Percentiles rank a stretch among this genome's conserved stretches.
These are phyloP conservation scores for Dendrothele bispora DNA, from an alignment of 768 basidiomycete species.

Conservation along the genomic window DNA sequence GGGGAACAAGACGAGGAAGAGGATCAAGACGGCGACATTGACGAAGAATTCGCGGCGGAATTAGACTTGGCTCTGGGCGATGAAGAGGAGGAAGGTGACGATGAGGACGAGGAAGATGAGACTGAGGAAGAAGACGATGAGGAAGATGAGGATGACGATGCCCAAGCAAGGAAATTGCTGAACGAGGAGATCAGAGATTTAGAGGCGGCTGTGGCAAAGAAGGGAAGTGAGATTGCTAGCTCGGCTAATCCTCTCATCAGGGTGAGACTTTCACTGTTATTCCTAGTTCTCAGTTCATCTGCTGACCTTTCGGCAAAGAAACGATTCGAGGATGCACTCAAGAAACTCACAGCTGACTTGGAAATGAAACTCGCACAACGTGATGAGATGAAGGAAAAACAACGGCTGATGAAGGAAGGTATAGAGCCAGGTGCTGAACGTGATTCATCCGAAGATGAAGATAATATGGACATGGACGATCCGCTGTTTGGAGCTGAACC, in stretches of 20 bases:
- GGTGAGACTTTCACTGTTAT: constrained; percentile 37
- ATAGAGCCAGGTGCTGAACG: constrained; percentile 40
- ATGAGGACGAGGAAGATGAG: constrained; percentile 67
- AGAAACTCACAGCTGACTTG: constrained; percentile 82
- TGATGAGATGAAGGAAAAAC: constrained; percentile 78
- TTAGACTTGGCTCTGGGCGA: constrained; percentile 82
- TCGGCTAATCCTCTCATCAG: constrained; percentile 87
- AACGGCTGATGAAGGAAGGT: constrained; percentile 70
- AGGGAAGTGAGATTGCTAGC: constrained; percentile 77
- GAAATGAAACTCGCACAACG: constrained; percentile 82
- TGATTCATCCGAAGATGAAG: constrained; percentile 35
- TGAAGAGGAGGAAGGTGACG: constrained; percentile 61
- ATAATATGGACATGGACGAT: too few species aligned
- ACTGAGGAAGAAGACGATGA: constrained; percentile 59
- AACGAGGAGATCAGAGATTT: constrained; percentile 90
- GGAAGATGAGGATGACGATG: constrained; percentile 81
- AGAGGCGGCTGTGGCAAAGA: constrained; percentile 85
- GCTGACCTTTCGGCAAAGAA: constrained; percentile 44
- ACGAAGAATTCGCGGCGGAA: constrained; percentile 87
- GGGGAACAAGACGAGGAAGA: constrained; percentile 60
- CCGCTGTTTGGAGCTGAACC: too few species aligned
- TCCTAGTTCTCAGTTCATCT: not conserved
- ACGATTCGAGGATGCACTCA: constrained; percentile 91
- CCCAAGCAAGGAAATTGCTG: constrained; percentile 74
- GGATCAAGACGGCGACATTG: constrained; percentile 77